phyloP scores from a whole-genome alignment of 352 stramenopile species.

The Bremia lactucae region DNA sequence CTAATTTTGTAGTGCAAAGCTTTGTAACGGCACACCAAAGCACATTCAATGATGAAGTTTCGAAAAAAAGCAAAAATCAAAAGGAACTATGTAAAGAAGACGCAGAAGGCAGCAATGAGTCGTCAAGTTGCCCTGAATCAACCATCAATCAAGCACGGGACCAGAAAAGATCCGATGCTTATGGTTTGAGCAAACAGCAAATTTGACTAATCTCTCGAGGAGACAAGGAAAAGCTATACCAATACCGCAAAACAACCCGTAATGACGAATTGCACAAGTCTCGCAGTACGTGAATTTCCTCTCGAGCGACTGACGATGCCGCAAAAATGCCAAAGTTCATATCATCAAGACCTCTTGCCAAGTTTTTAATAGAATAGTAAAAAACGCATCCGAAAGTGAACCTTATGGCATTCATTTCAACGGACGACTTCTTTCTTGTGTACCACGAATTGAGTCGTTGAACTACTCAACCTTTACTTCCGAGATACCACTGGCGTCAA shows the following conservation, averaged over 20 bases:
- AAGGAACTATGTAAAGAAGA: constrained; percentile 20
- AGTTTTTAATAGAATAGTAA: no score
- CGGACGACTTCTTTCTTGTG: constrained; percentile 1
- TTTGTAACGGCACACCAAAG: no score
- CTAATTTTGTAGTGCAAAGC: no score
- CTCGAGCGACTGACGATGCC: no score
- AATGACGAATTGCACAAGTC: constrained; percentile 53
- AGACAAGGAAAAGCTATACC: constrained; percentile 52
- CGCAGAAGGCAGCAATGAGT: constrained; percentile 17
- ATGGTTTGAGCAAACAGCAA: no score
- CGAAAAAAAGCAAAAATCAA: no score
- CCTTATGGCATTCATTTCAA: constrained; percentile 16
- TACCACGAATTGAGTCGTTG: no score
- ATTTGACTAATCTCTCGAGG: no score
- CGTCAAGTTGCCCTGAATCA: constrained; percentile 33
- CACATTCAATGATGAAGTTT: no score
- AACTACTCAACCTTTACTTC: constrained; percentile 49
- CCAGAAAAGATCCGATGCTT: constrained; percentile 64
- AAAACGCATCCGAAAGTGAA: constrained; percentile 7
- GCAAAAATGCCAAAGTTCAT: neutral
- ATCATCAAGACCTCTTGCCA: neutral
- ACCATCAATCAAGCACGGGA: constrained; percentile 60
- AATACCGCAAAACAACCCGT: constrained; percentile 45
- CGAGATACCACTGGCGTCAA: constrained; percentile 57
- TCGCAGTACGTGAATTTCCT: constrained; percentile 20